Evolutionary conservation across 106 monocot genomes (phyloP), one percentile per base, ranked within the genome.

Genomic region (Narthecium ossifragum): DNA sequence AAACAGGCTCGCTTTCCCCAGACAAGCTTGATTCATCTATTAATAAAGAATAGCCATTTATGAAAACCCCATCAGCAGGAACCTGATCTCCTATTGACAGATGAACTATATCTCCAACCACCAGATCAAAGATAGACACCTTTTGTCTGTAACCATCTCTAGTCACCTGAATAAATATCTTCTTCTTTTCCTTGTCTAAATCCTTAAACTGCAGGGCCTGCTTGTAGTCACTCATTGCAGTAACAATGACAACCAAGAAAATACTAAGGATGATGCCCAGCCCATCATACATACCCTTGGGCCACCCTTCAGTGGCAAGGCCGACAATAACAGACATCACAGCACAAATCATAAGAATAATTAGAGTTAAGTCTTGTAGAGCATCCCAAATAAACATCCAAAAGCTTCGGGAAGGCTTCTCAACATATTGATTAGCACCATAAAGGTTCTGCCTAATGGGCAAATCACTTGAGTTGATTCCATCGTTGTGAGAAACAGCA

Each of bases 11-110:
- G 65, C 82, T 78, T 62, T 94, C 94, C 28, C 94, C 94, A 45
- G 94, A 78, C 70, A 94, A 80, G 53, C 89, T 86, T 14, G 94
- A 94, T 63, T 89, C 89, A 62, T 94, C 94, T 55, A 94, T 80
- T 40, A 78, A 59, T 36, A 94, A 66, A 26, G 77, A 70, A 67
- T 89, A 90, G 31, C 94, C 94, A 64, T 82, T 83, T 71, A 94
- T 56, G 54, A 57, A 83, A 38, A 94, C 51, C n/a, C 94, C 94
- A 66, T 94, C 94, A 36, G 94, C 89, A 27, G 94, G 89, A 37
- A 94, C 82, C 59, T 80, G 82, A 75, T 89, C 88, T 59, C 88
- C 93, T 66, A 85, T 89, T 51, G 93, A 77, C 5, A 94, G 73
- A 75, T 89, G 78, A 65, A 94, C 89, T 40, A 94, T 59, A 57